Conservation (phyloP, 1,284 basidiomycete species). For the Volvariella surrecta region DNA sequence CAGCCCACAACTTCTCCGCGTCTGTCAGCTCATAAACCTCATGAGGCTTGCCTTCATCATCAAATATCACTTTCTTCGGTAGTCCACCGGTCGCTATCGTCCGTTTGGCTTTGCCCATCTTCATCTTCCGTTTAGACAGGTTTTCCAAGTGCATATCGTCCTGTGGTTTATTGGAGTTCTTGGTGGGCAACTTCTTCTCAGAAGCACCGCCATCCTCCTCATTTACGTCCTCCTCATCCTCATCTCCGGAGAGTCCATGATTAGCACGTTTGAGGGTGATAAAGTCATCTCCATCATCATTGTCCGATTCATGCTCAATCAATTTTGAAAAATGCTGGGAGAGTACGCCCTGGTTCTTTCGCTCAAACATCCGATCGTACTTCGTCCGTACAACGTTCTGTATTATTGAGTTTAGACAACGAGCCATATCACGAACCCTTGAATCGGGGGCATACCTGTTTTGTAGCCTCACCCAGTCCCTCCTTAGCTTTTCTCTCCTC, state of each 20-base stretch:
- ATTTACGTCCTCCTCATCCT: conserved; percentile 16
- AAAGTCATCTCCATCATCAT: conserved; percentile 56
- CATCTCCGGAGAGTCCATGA: conserved; percentile 57
- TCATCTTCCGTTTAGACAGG: conserved; percentile 44
- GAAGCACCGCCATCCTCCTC: no score
- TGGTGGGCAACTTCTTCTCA: no score
- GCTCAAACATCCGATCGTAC: conserved; percentile 97
- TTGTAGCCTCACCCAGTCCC: conserved; percentile 8
- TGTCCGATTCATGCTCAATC: conserved; percentile 56
- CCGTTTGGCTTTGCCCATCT: conserved; percentile 75
- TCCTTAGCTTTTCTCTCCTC: conserved; percentile 4
- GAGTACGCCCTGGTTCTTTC: conserved; percentile 92
- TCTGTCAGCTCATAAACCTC: conserved; percentile 77
- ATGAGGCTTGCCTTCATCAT: conserved; percentile 75
- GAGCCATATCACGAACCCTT: no score
- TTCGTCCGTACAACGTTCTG: conserved; percentile 69
- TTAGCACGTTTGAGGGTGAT: conserved; percentile 89
- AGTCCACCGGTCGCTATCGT: conserved; percentile 54
- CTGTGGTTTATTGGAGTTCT: no score
- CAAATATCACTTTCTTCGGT: conserved; percentile 75
- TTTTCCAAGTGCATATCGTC: conserved; percentile 11
- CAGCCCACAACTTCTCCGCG: conserved; percentile 60
- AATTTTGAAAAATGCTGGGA: conserved; percentile 90
- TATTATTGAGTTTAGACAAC: conserved; percentile 2
- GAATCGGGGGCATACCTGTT: no score